These are phyloP conservation scores for Heritiera fomes DNA, from an alignment of 345 rosid species.

Conservation along the genomic window DNA sequence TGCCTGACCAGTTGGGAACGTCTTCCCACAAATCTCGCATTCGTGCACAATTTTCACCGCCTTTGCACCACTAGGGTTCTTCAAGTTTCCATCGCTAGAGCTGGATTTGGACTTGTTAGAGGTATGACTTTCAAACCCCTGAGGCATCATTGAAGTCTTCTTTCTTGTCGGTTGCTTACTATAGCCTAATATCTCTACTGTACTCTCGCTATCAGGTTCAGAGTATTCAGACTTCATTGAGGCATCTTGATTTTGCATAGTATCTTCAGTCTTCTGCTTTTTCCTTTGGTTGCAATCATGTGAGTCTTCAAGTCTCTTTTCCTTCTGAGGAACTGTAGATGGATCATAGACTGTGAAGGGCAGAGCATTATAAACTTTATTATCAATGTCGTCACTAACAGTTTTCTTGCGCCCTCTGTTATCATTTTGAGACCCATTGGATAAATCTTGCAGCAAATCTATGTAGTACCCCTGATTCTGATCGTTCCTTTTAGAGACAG, in stretches of 20 bases:
- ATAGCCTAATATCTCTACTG: not conserved
- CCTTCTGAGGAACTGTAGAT: not conserved
- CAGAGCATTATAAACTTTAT: not conserved
- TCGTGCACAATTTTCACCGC: not conserved
- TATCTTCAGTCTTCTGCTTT: not conserved
- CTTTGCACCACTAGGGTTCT: not conserved
- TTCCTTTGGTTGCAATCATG: not conserved
- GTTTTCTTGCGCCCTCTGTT: not conserved
- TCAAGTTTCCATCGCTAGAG: not conserved
- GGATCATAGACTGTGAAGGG: not conserved
- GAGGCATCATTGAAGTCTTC: not conserved
- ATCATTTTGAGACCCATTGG: not conserved
- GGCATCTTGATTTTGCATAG: too few relatives aligned
- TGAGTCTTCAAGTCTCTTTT: not conserved
- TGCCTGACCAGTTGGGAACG: not conserved
- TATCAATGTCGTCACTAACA: not conserved
- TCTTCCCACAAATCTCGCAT: constrained; percentile 1
- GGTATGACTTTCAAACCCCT: not conserved
- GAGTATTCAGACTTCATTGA: not conserved
- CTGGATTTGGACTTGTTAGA: not conserved
- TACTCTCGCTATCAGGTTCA: not conserved
- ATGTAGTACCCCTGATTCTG: not conserved
- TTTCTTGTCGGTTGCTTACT: not conserved
- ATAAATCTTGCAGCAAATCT: not conserved
- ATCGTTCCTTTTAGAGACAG: not conserved